phyloP scores from a whole-genome alignment of 768 basidiomycete species.

The Cystoderma amianthinum region DNA sequence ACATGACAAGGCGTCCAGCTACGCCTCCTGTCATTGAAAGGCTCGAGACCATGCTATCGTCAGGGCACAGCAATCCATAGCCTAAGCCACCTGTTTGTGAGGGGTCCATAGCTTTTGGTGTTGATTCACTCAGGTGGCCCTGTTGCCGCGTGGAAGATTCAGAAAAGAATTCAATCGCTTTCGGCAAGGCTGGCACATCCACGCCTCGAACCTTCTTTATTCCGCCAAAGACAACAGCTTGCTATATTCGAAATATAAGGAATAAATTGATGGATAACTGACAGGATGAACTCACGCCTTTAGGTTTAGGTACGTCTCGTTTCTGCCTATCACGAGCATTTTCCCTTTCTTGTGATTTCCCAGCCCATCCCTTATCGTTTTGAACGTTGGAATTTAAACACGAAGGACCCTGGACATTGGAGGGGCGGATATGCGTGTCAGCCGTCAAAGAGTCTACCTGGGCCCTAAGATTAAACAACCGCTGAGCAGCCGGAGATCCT shows the following conservation, averaged over 20 bases:
- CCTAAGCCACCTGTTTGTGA: too few species aligned
- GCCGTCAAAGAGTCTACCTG: conserved; percentile 17
- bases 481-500: conserved; percentile 13
- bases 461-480: conserved; percentile 12
- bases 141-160: not conserved
- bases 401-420: conserved; percentile 1
- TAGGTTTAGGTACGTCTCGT: not conserved
- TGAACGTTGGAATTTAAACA: too few species aligned
- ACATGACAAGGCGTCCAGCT: conserved; percentile 42
- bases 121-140: too few species aligned
- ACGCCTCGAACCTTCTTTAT: not conserved
- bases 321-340: conserved; percentile 3
- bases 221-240: not conserved
- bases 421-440: conserved; percentile 8
- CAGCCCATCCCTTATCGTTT: conserved; percentile 8
- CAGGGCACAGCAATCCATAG: too few species aligned
- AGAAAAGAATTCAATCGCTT: not conserved
- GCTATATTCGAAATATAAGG: not conserved
- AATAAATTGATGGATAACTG: not conserved
- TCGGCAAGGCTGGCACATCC: not conserved
- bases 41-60: not conserved
- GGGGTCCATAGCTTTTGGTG: too few species aligned
- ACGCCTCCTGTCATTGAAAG: conserved; percentile 22
- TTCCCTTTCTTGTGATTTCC: conserved; percentile 5
- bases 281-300: not conserved